Percentiles rank a stretch among this genome's conserved stretches.
phyloP scores from a whole-genome alignment of 2,329 filamentous ascomycete species.

The Epichloe sibirici region DNA sequence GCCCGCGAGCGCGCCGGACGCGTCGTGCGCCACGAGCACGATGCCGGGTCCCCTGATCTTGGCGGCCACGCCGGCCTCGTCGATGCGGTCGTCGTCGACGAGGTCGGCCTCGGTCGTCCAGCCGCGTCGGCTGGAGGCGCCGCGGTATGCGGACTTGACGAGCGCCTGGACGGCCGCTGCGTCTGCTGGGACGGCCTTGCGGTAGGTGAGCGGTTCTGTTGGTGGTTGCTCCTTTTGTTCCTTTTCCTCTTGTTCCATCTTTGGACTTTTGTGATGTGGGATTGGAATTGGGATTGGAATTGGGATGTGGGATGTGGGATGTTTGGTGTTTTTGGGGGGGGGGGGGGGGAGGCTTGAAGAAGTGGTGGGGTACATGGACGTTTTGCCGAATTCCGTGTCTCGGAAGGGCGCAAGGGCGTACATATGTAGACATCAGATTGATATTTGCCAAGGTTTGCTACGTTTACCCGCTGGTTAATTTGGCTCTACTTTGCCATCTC shows the following conservation, averaged over 20 bases:
- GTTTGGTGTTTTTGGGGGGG: too few species aligned
- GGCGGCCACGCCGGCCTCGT: slow-evolving; percentile 18
- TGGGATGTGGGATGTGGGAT: too few species aligned
- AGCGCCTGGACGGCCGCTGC: slow-evolving; percentile 22
- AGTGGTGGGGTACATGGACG: too few species aligned
- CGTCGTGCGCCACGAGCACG: slow-evolving; percentile 26
- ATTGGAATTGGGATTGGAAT: too few species aligned
- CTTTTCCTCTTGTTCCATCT: not conserved
- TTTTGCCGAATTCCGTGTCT: too few species aligned
- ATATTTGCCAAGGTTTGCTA: too few species aligned
- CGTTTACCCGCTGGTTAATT: too few species aligned
- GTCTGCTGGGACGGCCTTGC: slow-evolving; percentile 23
- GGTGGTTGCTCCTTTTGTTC: not conserved
- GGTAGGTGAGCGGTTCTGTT: slow-evolving; percentile 17
- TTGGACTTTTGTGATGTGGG: too few species aligned
- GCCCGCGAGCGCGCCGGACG: slow-evolving; percentile 18
- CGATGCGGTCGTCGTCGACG: slow-evolving; percentile 31
- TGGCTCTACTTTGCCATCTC: too few species aligned
- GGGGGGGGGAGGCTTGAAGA: too few species aligned
- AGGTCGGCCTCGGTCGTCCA: slow-evolving; percentile 37
- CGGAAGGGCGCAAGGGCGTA: too few species aligned
- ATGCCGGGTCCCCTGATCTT: slow-evolving; percentile 29
- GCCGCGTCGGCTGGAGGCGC: slow-evolving; percentile 25
- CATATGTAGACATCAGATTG: too few species aligned
- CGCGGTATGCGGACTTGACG: slow-evolving; percentile 32